Evolutionary conservation across 2,329 filamentous ascomycete genomes (phyloP).

Genomic region (Chaetomiaceae sp.): DNA sequence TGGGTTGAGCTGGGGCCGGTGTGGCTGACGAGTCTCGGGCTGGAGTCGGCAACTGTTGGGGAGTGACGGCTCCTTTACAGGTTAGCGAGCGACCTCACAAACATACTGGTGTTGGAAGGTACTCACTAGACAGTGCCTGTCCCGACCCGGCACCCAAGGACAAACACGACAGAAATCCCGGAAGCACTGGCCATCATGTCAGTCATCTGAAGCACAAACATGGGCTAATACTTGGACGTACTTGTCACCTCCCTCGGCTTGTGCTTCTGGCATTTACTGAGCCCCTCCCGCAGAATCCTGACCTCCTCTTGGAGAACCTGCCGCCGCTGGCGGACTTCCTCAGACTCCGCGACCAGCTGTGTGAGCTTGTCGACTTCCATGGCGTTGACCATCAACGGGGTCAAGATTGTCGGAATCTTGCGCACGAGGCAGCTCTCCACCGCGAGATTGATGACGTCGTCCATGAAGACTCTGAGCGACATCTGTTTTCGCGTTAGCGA

Average conservation of each 20-base stretch:
- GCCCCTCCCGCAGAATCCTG: conserved; percentile 20
- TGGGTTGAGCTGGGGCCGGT: neutral
- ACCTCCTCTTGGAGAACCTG: conserved; percentile 17
- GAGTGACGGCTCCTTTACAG: neutral
- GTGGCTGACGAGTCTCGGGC: neutral
- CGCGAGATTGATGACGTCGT: conserved; percentile 45
- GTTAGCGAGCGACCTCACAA: neutral
- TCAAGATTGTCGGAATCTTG: conserved; percentile 40
- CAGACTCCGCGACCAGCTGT: conserved; percentile 32
- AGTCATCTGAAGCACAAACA: no score
- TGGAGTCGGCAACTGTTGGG: neutral
- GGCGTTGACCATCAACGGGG: conserved; percentile 32
- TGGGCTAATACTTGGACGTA: no score
- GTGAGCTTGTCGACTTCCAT: conserved; percentile 32
- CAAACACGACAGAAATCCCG: neutral
- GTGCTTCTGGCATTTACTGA: conserved; percentile 24
- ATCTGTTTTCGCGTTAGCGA: conserved; percentile 31
- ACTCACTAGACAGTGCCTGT: no score
- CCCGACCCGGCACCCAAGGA: neutral
- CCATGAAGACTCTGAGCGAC: conserved; percentile 41
- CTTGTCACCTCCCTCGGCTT: neutral
- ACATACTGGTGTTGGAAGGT: no score
- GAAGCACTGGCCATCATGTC: neutral
- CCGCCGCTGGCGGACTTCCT: conserved; percentile 26
- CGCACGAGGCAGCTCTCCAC: conserved; percentile 45